Evolutionary conservation across 257 asterid species (phyloP).

Genomic region (Fraxinus pennsylvanica): DNA sequence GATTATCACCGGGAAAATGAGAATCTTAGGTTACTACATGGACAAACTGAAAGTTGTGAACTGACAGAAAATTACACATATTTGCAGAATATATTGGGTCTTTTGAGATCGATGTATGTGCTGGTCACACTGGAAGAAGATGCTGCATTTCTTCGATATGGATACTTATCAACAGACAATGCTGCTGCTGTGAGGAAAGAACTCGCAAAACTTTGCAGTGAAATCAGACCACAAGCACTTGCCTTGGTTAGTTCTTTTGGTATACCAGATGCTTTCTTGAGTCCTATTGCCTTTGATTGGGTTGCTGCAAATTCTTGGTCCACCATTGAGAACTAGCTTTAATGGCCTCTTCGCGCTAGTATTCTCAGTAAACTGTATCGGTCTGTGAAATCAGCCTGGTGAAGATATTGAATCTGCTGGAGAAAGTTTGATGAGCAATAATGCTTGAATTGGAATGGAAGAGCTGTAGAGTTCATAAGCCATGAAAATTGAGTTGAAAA

Average conservation of each 20-base stretch:
- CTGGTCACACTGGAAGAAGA: conserved; percentile 81
- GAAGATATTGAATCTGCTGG: not conserved
- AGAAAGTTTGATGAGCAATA: too few relatives aligned
- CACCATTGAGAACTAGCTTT: conserved; percentile 31
- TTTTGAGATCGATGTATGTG: conserved; percentile 74
- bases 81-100: conserved; percentile 65
- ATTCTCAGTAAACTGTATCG: not conserved
- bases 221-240: conserved; percentile 84
- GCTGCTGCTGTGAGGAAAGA: conserved; percentile 78
- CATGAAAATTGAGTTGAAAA: not conserved
- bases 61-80: not conserved
- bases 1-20: not conserved
- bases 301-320: conserved; percentile 83
- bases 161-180: conserved; percentile 58
- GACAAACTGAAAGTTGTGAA: not conserved
- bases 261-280: conserved; percentile 86
- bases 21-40: not conserved
- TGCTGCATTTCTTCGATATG: conserved; percentile 84
- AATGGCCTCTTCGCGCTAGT: not conserved
- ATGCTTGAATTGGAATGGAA: not conserved
- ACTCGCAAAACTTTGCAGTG: conserved; percentile 68
- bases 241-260: conserved; percentile 76
- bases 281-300: conserved; percentile 94
- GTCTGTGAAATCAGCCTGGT: not conserved
- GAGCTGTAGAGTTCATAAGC: not conserved